Percentiles rank a stretch among this genome's conserved stretches.
Evolutionary conservation across 2,329 filamentous ascomycete genomes (phyloP).

Genomic region (Lanzia echinophila): DNA sequence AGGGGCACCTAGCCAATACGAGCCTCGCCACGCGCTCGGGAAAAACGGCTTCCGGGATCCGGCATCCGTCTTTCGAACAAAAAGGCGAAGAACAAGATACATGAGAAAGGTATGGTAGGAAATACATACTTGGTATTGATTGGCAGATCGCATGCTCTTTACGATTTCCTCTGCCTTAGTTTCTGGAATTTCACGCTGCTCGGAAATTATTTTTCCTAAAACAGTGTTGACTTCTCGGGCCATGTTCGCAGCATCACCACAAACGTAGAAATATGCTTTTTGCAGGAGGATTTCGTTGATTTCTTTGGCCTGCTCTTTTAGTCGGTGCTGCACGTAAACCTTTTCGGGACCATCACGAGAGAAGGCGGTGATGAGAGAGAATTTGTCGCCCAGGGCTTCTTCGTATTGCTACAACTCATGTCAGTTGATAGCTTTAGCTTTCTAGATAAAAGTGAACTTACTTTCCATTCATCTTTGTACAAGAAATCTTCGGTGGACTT

Average conservation of each 20-base stretch:
- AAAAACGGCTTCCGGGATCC: no score
- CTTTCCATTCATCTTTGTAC: constrained; percentile 87
- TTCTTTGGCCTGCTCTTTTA: constrained; percentile 76
- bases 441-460: constrained; percentile 42
- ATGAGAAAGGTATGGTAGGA: background rate
- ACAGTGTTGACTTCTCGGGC: constrained; percentile 85
- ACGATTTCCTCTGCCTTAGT: constrained; percentile 92
- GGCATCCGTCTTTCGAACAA: background rate
- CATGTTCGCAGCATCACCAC: constrained; percentile 96
- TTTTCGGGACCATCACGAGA: constrained; percentile 84
- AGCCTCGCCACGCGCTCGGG: no score
- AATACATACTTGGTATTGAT: constrained; percentile 79
- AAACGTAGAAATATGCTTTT: constrained; percentile 95
- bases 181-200: constrained; percentile 74
- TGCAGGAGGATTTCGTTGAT: constrained; percentile 80
- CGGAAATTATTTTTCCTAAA: constrained; percentile 79
- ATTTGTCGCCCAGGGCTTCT: constrained; percentile 75
- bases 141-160: constrained; percentile 90
- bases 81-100: background rate
- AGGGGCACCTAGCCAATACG: no score
- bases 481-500: constrained; percentile 85
- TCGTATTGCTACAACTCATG: constrained; percentile 62
- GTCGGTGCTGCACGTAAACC: constrained; percentile 92
- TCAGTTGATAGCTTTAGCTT: constrained; percentile 14
- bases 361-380: constrained; percentile 88